A percentile compares a stretch with the other conserved stretches of the same genome.
These are phyloP conservation scores for Saturnispora dispora DNA, from an alignment of 805 yeast species.

Conservation along the genomic window DNA sequence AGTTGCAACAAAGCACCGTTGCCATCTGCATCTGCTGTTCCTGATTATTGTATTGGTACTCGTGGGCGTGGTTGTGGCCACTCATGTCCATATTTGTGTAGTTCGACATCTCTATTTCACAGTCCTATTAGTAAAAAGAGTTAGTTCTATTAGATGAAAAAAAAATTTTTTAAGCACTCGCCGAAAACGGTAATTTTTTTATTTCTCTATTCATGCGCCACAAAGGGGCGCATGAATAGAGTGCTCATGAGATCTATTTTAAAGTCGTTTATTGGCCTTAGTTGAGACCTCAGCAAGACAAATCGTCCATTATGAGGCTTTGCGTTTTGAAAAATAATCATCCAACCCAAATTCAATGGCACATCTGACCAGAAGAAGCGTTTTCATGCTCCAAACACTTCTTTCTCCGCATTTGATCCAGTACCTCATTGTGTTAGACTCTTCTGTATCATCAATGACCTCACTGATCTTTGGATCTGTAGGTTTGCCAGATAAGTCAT, in stretches of 20 bases:
- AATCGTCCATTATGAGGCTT: not conserved
- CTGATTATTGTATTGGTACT: slow-evolving; percentile 16
- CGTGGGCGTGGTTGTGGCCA: slow-evolving; percentile 14
- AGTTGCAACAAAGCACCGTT: slow-evolving; percentile 93
- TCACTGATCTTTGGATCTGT: not conserved
- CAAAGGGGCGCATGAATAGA: not conserved
- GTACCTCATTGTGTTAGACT: slow-evolving; percentile 50
- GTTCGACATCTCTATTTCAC: slow-evolving; percentile 32
- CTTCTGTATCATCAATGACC: slow-evolving; percentile 30
- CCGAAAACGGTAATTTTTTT: not conserved
- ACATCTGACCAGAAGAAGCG: slow-evolving; percentile 79
- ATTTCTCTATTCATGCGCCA: not conserved
- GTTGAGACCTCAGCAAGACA: not conserved
- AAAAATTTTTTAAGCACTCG: slow-evolving; percentile 1
- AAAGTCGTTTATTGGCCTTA: not conserved
- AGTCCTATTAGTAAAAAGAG: slow-evolving; percentile 26
- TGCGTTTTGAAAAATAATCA: slow-evolving; percentile 37
- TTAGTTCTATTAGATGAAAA: not conserved
- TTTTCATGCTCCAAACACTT: slow-evolving; percentile 87
- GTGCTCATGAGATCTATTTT: not conserved
- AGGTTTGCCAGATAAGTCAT: not conserved
- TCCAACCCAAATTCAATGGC: slow-evolving; percentile 85
- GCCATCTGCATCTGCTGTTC: slow-evolving; percentile 33
- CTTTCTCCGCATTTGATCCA: slow-evolving; percentile 89
- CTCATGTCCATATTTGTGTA: slow-evolving; percentile 36